These are phyloP conservation scores for Senna siamea DNA, from an alignment of 306 rosid genomes.

Conservation along the genomic window DNA sequence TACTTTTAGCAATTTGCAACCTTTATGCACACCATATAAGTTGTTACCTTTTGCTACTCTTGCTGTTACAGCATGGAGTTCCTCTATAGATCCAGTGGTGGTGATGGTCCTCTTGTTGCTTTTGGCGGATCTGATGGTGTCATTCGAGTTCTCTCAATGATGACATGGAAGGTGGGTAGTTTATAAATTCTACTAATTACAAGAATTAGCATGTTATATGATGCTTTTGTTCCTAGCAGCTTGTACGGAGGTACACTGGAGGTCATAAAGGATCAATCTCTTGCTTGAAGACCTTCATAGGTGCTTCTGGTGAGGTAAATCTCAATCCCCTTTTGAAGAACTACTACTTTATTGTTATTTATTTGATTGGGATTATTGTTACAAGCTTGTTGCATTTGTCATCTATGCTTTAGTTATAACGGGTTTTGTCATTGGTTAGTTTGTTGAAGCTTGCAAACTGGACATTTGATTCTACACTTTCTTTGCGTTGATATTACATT, in stretches of 20 bases:
- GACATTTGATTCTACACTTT: slow-evolving; percentile 13
- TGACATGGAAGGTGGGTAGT: slow-evolving; percentile 90
- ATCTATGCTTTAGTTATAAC: slow-evolving; percentile 17
- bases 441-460: slow-evolving; percentile 14
- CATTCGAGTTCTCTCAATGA: slow-evolving; percentile 96
- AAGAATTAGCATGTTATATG: slow-evolving; percentile 35
- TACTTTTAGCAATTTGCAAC: slow-evolving; percentile 31
- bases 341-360: slow-evolving; percentile 26
- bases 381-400: neutral
- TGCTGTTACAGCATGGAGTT: slow-evolving; percentile 90
- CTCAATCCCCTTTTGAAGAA: slow-evolving; percentile 34
- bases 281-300: slow-evolving; percentile 92
- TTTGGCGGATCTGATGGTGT: slow-evolving; percentile 99
- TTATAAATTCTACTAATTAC: slow-evolving; percentile 38
- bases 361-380: slow-evolving; percentile 30
- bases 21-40: slow-evolving; percentile 25
- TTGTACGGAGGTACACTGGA: slow-evolving; percentile 89
- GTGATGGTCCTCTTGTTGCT: slow-evolving; percentile 96
- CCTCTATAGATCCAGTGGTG: slow-evolving; percentile 80
- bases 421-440: slow-evolving; percentile 4
- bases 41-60: slow-evolving; percentile 29
- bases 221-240: slow-evolving; percentile 64
- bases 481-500: neutral
- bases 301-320: slow-evolving; percentile 97
- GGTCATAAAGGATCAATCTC: slow-evolving; percentile 97